Percentiles rank a stretch among this genome's conserved stretches.
Evolutionary conservation across 495 filamentous ascomycete species (phyloP).

Genomic region (Pseudevernia furfuracea): DNA sequence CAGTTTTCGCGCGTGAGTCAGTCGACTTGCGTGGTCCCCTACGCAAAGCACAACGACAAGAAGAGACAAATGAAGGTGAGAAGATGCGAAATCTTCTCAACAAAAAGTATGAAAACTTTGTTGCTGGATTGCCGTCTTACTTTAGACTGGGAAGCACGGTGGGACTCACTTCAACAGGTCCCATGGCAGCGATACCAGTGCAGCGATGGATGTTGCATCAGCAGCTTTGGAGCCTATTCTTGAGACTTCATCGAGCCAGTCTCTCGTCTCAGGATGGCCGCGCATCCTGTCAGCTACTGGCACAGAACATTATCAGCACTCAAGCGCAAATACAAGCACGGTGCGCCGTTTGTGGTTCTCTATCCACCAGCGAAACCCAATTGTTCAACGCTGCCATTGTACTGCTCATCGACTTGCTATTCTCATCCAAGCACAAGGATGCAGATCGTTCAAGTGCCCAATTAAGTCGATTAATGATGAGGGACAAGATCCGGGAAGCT

Average conservation of each 20-base stretch:
- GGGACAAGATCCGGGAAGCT: conserved; percentile 28
- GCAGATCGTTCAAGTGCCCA: conserved; percentile 13
- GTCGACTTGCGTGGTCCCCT: conserved; percentile 20
- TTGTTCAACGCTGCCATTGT: conserved; percentile 27
- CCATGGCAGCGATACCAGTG: conserved; percentile 28
- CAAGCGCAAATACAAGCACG: conserved; percentile 26
- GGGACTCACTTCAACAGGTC: conserved; percentile 25
- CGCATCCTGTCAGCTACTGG: conserved; percentile 25
- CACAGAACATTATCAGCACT: conserved; percentile 29
- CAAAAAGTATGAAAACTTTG: conserved; percentile 25
- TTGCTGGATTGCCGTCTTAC: conserved; percentile 26
- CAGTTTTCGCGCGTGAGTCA: conserved; percentile 25
- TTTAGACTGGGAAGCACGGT: conserved; percentile 28
- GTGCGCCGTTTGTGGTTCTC: conserved; percentile 28
- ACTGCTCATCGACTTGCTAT: conserved; percentile 25
- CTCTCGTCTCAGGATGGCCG: conserved; percentile 22
- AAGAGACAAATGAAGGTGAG: neutral
- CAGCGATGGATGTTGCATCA: conserved; percentile 33
- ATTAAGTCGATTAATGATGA: conserved; percentile 27
- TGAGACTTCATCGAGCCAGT: conserved; percentile 28
- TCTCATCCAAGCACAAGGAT: conserved; percentile 10
- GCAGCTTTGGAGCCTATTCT: conserved; percentile 31
- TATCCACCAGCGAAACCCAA: conserved; percentile 23
- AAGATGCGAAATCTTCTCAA: conserved; percentile 1
- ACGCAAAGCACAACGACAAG: neutral